These are phyloP conservation scores for Apostasia ramifera DNA, from an alignment of 106 monocot genomes.

Conservation along the genomic window DNA sequence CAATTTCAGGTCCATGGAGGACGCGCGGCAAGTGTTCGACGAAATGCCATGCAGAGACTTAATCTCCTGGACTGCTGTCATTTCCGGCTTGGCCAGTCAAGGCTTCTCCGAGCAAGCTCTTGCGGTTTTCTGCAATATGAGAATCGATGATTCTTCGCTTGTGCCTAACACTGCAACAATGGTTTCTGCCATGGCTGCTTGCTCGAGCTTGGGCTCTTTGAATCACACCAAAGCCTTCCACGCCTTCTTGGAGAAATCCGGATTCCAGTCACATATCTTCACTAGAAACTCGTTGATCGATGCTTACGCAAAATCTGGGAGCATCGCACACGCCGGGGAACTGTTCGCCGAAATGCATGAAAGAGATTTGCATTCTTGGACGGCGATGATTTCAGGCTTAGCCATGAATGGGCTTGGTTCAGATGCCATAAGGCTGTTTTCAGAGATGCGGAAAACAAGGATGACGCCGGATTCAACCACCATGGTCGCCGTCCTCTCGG, in stretches of 20 bases:
- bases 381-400: slow-evolving; percentile 40
- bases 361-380: slow-evolving; percentile 56
- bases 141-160: slow-evolving; percentile 3
- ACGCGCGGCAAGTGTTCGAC: slow-evolving; percentile 22
- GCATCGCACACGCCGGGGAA: slow-evolving; percentile 11
- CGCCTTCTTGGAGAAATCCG: slow-evolving; percentile 34
- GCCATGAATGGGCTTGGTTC: slow-evolving; percentile 37
- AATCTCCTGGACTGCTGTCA: slow-evolving; percentile 39
- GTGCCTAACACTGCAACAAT: slow-evolving; percentile 42
- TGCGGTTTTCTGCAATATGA: slow-evolving; percentile 37
- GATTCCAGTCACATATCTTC: slow-evolving; percentile 23
- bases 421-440: slow-evolving; percentile 35
- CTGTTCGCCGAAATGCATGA: slow-evolving; percentile 30
- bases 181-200: slow-evolving; percentile 35
- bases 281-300: slow-evolving; percentile 54
- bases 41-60: slow-evolving; percentile 38
- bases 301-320: slow-evolving; percentile 55
- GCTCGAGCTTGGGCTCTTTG: slow-evolving; percentile 35
- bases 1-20: slow-evolving; percentile 4
- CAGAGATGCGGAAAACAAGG: slow-evolving; percentile 18
- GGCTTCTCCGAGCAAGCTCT: slow-evolving; percentile 25
- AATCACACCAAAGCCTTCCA: slow-evolving; percentile 35
- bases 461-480: slow-evolving; percentile 33
- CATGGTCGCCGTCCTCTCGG: slow-evolving; percentile 40
- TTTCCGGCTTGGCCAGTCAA: slow-evolving; percentile 28